Percentiles rank a stretch among this genome's conserved stretches.
phyloP scores from a whole-genome alignment of 2,329 filamentous ascomycete genomes.

The Fusarium sororula region DNA sequence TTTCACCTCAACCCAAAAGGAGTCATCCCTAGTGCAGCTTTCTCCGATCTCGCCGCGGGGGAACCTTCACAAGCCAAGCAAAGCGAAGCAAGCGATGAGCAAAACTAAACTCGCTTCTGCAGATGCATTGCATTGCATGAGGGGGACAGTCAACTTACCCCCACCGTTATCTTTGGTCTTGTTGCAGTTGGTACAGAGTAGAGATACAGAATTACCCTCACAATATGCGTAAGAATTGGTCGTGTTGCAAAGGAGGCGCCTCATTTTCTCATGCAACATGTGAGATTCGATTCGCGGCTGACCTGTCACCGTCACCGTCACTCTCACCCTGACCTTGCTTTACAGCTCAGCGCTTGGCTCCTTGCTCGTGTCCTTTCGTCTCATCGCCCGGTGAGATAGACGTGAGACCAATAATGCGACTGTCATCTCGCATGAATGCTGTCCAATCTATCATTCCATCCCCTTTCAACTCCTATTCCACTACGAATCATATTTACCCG shows the following conservation, averaged over 20 bases:
- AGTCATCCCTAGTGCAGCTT: constrained; percentile 33
- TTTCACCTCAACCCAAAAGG: constrained; percentile 29
- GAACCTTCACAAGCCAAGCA: constrained; percentile 1
- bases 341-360: neutral
- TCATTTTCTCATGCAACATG: constrained; percentile 12
- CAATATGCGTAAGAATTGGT: constrained; percentile 38
- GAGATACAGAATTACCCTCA: constrained; percentile 34
- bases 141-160: constrained; percentile 15
- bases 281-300: constrained; percentile 20
- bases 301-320: constrained; percentile 14
- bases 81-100: constrained; percentile 2
- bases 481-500: constrained; percentile 27
- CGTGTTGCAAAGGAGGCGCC: constrained; percentile 5
- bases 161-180: constrained; percentile 32
- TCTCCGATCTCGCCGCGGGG: constrained; percentile 44
- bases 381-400: neutral
- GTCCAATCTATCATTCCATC: constrained; percentile 11
- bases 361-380: constrained; percentile 22
- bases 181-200: constrained; percentile 9
- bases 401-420: constrained; percentile 21
- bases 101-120: constrained; percentile 17
- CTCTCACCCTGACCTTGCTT: constrained; percentile 5
- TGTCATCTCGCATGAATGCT: constrained; percentile 28
- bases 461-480: constrained; percentile 16
- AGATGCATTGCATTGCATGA: constrained; percentile 22